These are phyloP conservation scores for Austroboletus rostrupii DNA, from an alignment of 1,284 basidiomycete species.

Conservation along the genomic window DNA sequence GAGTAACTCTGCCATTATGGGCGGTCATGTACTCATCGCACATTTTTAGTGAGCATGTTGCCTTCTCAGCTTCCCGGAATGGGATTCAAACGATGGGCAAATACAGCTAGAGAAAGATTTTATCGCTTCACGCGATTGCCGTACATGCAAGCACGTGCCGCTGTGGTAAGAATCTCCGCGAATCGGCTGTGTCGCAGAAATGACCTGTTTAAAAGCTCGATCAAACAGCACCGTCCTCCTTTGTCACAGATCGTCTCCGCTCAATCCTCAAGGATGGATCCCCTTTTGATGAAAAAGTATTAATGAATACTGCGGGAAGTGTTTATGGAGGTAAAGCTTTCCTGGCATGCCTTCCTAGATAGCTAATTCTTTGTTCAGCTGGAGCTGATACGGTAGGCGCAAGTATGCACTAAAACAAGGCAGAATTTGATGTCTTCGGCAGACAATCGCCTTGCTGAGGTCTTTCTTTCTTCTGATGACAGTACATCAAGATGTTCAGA, in stretches of 20 bases:
- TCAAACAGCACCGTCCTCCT: constrained; percentile 8
- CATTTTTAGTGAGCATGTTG: constrained; percentile 2
- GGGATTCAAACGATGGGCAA: constrained; percentile 14
- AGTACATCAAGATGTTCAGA: constrained; percentile 10
- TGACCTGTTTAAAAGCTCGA: constrained; percentile 7
- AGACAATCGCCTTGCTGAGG: constrained; percentile 20
- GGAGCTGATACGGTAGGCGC: constrained; percentile 9
- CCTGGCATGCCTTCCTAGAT: neutral
- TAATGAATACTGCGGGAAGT: constrained; percentile 12
- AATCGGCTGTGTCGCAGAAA: neutral
- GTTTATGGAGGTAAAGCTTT: constrained; percentile 11
- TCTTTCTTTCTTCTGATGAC: constrained; percentile 29
- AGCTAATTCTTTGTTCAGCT: constrained; percentile 3
- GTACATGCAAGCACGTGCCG: constrained; percentile 4
- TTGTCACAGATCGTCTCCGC: constrained; percentile 11
- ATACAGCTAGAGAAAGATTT: constrained; percentile 10
- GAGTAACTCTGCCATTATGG: neutral
- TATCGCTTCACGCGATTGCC: constrained; percentile 7
- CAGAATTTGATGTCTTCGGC: neutral
- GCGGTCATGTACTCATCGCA: neutral
- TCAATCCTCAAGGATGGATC: neutral
- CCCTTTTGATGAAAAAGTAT: constrained; percentile 3
- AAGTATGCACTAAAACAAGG: neutral
- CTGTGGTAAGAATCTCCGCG: constrained; percentile 2
- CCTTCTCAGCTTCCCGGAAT: constrained; percentile 17